These are phyloP conservation scores for Parastagonospora avenae DNA, from an alignment of 2,329 filamentous ascomycete species.

Conservation along the genomic window DNA sequence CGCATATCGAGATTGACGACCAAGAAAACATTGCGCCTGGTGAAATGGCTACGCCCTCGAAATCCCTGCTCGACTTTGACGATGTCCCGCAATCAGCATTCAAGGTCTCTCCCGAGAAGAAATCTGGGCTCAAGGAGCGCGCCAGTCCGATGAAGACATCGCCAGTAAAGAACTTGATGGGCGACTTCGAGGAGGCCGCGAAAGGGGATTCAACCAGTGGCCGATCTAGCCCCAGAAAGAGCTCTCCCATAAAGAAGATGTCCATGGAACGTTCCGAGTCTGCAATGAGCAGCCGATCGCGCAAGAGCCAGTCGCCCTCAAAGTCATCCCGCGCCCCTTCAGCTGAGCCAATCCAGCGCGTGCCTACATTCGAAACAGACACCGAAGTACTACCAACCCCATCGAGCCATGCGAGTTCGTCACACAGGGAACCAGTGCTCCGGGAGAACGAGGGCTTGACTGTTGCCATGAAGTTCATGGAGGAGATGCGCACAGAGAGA, in stretches of 20 bases:
- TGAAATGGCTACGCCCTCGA: slow-evolving; percentile 28
- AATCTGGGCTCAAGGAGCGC: slow-evolving; percentile 30
- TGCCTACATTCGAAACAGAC: slow-evolving; percentile 15
- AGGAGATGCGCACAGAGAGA: slow-evolving; percentile 30
- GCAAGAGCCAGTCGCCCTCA: slow-evolving; percentile 34
- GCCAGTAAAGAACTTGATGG: slow-evolving; percentile 33
- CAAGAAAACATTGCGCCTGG: slow-evolving; percentile 45
- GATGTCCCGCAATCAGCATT: slow-evolving; percentile 38
- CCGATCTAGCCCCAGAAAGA: slow-evolving; percentile 29
- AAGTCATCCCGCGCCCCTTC: slow-evolving; percentile 33
- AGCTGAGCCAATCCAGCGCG: slow-evolving; percentile 17
- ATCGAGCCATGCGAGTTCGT: slow-evolving; percentile 24
- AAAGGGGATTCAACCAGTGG: slow-evolving; percentile 3
- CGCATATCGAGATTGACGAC: slow-evolving; percentile 48
- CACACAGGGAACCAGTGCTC: slow-evolving; percentile 29
- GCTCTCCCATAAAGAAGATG: slow-evolving; percentile 31
- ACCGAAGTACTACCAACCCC: slow-evolving; percentile 21
- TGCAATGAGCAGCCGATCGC: slow-evolving; percentile 30
- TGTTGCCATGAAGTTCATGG: slow-evolving; percentile 42
- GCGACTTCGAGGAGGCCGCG: slow-evolving; percentile 30
- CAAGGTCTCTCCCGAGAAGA: slow-evolving; percentile 40
- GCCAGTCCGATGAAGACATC: slow-evolving; percentile 39
- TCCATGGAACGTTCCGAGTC: slow-evolving; percentile 30
- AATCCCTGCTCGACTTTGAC: slow-evolving; percentile 27
- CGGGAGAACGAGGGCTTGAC: slow-evolving; percentile 49